Evolutionary conservation across 1,284 basidiomycete species (phyloP).

Genomic region (Singerocomus rubriflavus): DNA sequence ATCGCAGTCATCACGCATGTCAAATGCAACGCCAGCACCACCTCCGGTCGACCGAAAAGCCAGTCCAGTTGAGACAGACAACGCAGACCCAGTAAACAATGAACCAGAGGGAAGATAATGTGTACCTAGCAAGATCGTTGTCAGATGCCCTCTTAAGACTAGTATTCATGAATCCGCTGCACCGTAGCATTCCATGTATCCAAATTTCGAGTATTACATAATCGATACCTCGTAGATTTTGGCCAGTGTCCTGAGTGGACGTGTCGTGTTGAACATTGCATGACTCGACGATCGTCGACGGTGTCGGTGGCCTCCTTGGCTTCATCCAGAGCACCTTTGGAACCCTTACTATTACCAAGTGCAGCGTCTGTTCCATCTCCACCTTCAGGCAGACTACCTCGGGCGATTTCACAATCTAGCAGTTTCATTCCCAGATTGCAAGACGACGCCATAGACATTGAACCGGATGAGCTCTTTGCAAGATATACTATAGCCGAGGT

Average conservation of each 20-base stretch:
- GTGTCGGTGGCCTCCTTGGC: conserved; percentile 25
- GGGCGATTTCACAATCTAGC: conserved; percentile 19
- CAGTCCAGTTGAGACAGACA: conserved; percentile 31
- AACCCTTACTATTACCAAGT: conserved; percentile 5
- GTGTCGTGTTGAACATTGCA: conserved; percentile 17
- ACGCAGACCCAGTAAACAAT: conserved; percentile 15
- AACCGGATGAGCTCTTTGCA: conserved; percentile 81
- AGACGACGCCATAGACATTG: conserved; percentile 36
- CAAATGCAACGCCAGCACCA: conserved; percentile 37
- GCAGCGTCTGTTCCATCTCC: conserved; percentile 4
- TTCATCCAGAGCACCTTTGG: conserved; percentile 16
- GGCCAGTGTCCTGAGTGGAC: neutral
- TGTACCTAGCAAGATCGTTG: conserved; percentile 7
- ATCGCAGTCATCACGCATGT: conserved; percentile 35
- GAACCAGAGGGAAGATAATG: conserved; percentile 27
- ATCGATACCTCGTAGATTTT: conserved; percentile 3
- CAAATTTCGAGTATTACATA: conserved; percentile 19
- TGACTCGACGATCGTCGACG: conserved; percentile 35
- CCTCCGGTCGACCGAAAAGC: conserved; percentile 35
- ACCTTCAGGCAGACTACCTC: conserved; percentile 6
- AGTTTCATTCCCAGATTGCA: conserved; percentile 17
- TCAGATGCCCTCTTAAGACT: neutral
- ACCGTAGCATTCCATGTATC: neutral
- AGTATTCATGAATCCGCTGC: neutral
- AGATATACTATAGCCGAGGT: conserved; percentile 75